Base-by-base conservation (phyloP, 106 monocot species). In the Posidonia australis region DNA sequence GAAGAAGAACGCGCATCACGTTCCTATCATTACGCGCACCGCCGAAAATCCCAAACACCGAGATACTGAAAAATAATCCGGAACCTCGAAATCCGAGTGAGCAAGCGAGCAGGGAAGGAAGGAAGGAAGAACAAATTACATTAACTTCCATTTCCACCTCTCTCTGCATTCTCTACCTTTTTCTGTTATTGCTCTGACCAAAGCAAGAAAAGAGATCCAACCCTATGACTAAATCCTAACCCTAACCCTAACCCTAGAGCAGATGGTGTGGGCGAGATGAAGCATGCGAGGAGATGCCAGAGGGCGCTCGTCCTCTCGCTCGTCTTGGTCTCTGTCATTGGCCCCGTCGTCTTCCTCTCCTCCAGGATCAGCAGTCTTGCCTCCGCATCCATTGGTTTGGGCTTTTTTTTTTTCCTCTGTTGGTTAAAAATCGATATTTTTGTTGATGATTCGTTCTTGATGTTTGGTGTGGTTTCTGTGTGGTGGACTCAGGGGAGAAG, bases 281-380 rank as follows among this genome's bases (percentile, higher is more conserved):
- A 52, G 62, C 28, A 62, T 9, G 25, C 7, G 13, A 49, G 44
- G 16, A 55, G 55, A 14, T 58, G 54, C 45, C 73, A 65, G 65
- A 65, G 64, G 73, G 44, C 21, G 18, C 46, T 73, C 53, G 44
- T 73, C 65, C 46, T 73, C 55, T 64, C 73, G 30, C 65, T 73
- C 10, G 27, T 73, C 25, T 19, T 52, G 55, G 25, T 66, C 45
- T 64, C 65, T 56, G 64, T 66, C 26, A 16, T 64, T 41, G 41
- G 63, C 17, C 73, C 65, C 54, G 16, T 73, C 57, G 45, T 58
- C 29, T 65, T 73, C 25, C 26, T 73, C 56, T 73, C 56, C 16
- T 20, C 62, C 46, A 54, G 44, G 54, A 24, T 66, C 36, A 44
- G 56, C 14, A 29, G 28, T 17, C 30, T 73, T 16, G 25, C 58